Base-by-base conservation (phyloP, 768 basidiomycete species). In the Hydnum rufescens region DNA sequence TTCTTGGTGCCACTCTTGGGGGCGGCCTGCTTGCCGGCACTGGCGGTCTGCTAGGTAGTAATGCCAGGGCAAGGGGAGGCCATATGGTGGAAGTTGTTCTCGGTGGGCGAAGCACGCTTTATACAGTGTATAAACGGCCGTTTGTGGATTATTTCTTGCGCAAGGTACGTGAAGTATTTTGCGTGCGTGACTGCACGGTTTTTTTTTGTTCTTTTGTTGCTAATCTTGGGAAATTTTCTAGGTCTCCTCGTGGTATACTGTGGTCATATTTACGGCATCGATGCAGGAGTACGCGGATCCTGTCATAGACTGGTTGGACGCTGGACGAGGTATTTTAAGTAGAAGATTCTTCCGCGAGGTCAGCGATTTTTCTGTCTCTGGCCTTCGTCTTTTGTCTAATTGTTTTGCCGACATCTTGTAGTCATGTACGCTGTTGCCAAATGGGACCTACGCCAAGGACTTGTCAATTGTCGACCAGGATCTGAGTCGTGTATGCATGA, bases 231-330 rank as follows among this genome's bases (percentile, higher is more conserved):
- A 56, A 36, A 23, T 25, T 42, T 54, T 42, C n/a, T 59, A 97
- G 92, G 93, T 96, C 36, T 92, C 95, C 29, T 73, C 80, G 25
- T 99, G 95, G 95, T 99, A 99, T 67, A 97, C 92, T 1, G 75
- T 99, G 55, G 90, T 99, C 51, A 89, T 99, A 57, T 99, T 93
- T 67, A 99, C 95, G 30, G 95, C 95, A 4, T 96, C 93, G 5
- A 88, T 99, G 86, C 84, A 90, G 62, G 95, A 99, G 66, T 99
- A 99, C 64, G 95, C 95, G 56, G 95, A 99, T 69, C 95, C 95
- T 0, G 92, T 99, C 28, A 99, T 99, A 58, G 95, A 99, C 67
- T 99, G 95, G 95, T 69, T 99, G 51, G 95, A 99, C 63, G 88
- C 82, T 52, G 88, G 90, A 3, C 76, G 88, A 43, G 92, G 90